Base-by-base conservation (phyloP, 1,139 yeast genomes). In the Kodamaea ohmeri region DNA sequence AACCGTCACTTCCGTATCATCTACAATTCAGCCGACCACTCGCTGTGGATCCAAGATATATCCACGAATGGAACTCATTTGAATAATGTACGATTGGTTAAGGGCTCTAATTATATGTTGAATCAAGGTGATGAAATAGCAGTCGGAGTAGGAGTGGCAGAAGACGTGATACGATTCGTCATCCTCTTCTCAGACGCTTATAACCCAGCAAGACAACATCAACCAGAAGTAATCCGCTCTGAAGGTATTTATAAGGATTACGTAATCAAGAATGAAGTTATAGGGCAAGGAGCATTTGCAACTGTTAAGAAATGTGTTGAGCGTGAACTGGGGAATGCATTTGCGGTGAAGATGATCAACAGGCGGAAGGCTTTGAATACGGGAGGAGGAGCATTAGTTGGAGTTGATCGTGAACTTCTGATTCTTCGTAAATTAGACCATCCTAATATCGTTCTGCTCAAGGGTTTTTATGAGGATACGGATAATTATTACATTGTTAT, bases 271-370 rank as follows among this genome's bases (percentile, higher is more conserved):
- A 83, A 80, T 55, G 95, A 85, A 51, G 80, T 86, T 4, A 83
- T 92, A 2, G 98, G 98, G 1, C 94, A 87, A 51, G 98, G 98
- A 6, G 97, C 97, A 4, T 92, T 92, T 72, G 97, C 97, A 3
- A 84, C 90, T 1, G 98, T 92, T 15, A 83, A 88, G 49, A 87
- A 87, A 56, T 97, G 95, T 2, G 79, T 90, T 0, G 94, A 89
- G 51, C 71, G 97, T 42, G 61, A 79, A 5, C 81, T 96, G 0
- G 97, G 97, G 8, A 78, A 83, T 48, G 74, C 89, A 2, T 89
- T 69, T 58, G 98, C 98, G 0, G 95, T 88, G 18, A 92, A 92
- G 57, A 87, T 92, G 46, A 89, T 92, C 34, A 82, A 83, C 45
- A 80, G 90, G 53, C 71, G 88, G 42, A 87, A 87, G 52, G 84